Evolutionary conservation across 2,329 filamentous ascomycete species (phyloP).

Genomic region (Monilinia fructigena): DNA sequence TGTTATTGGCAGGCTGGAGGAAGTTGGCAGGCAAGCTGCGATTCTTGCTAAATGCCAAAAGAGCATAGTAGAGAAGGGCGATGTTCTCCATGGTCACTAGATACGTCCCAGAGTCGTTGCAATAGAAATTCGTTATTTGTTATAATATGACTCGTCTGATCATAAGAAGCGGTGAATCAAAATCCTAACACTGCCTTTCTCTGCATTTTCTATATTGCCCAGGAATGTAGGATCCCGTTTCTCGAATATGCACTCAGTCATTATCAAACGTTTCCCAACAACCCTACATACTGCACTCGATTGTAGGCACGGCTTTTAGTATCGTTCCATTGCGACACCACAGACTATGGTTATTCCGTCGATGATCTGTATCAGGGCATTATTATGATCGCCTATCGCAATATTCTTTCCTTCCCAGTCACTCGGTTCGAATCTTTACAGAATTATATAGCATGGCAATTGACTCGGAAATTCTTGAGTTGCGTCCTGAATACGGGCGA

Average conservation of each 20-base stretch:
- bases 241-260: constrained; percentile 1
- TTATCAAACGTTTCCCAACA: background rate
- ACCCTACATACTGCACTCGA: constrained; percentile 6
- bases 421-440: constrained; percentile 8
- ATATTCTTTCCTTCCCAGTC: background rate
- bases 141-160: constrained; percentile 1
- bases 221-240: constrained; percentile 1
- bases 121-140: constrained; percentile 1
- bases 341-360: constrained; percentile 2
- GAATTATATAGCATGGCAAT: constrained; percentile 2
- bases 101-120: background rate
- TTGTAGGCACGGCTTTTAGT: background rate
- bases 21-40: constrained; percentile 76
- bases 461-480: background rate
- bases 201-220: constrained; percentile 3
- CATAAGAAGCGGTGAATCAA: background rate
- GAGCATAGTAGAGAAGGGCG: constrained; percentile 39
- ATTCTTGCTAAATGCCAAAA: constrained; percentile 75
- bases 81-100: constrained; percentile 32
- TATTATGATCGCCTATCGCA: constrained; percentile 8
- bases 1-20: constrained; percentile 72
- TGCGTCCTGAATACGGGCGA: background rate
- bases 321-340: background rate
- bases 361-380: background rate
- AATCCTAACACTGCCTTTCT: background rate